These are phyloP conservation scores for Parafenestella ontariensis DNA, from an alignment of 2,329 filamentous ascomycete species.

Conservation along the genomic window DNA sequence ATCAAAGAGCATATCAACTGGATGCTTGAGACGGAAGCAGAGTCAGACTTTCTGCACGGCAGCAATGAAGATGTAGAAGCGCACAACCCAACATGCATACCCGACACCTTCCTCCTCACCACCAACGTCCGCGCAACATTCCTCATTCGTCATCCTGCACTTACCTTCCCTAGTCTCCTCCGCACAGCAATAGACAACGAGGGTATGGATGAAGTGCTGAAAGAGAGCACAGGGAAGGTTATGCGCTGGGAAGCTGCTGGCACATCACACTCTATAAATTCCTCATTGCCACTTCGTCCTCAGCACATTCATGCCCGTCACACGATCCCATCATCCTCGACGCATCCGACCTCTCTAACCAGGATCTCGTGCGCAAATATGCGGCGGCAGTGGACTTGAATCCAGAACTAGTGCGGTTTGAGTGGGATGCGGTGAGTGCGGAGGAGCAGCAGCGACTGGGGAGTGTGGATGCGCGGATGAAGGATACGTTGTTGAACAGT, in stretches of 20 bases:
- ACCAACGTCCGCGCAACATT: conserved; percentile 17
- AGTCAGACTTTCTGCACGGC: conserved; percentile 11
- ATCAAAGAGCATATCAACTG: conserved; percentile 31
- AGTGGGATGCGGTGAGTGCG: conserved; percentile 16
- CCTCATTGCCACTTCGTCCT: conserved; percentile 1
- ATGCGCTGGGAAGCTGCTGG: conserved; percentile 27
- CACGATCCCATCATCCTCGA: conserved; percentile 24
- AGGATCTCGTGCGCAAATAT: conserved; percentile 19
- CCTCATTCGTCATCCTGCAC: conserved; percentile 28
- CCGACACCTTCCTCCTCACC: conserved; percentile 9
- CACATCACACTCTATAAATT: conserved; percentile 19
- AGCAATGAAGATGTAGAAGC: background rate
- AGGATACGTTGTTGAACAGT: conserved; percentile 25
- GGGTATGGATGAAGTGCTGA: conserved; percentile 4
- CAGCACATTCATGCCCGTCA: background rate
- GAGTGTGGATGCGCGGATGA: conserved; percentile 21
- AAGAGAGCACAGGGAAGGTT: background rate
- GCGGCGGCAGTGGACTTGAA: conserved; percentile 21
- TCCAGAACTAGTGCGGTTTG: conserved; percentile 6
- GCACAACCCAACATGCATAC: conserved; percentile 23
- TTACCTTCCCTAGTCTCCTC: conserved; percentile 23
- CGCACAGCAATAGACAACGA: conserved; percentile 24
- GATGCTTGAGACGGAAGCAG: conserved; percentile 14
- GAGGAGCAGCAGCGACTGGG: conserved; percentile 10
- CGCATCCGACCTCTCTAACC: conserved; percentile 19